These are phyloP conservation scores for Scheffersomyces amazonensis DNA, from an alignment of 805 yeast genomes.

Conservation along the genomic window DNA sequence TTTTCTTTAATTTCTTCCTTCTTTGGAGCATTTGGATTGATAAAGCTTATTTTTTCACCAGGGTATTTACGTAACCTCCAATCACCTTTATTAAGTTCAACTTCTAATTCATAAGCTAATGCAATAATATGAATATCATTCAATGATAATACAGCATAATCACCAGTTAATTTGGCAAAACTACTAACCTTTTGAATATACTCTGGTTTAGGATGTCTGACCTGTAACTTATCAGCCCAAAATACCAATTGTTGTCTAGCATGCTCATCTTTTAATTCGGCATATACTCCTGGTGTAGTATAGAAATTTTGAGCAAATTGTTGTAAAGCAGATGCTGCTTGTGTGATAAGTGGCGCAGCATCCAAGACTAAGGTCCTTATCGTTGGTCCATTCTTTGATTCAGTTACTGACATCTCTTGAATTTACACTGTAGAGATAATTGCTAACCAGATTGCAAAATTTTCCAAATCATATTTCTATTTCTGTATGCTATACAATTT, in stretches of 20 bases:
- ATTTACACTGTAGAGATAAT: too few species aligned
- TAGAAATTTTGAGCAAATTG: slow-evolving; percentile 68
- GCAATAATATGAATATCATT: slow-evolving; percentile 95
- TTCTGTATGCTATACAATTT: too few species aligned
- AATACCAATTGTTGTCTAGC: slow-evolving; percentile 74
- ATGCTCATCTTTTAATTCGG: slow-evolving; percentile 82
- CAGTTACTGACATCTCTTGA: not conserved
- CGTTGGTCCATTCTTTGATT: slow-evolving; percentile 16
- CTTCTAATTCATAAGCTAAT: slow-evolving; percentile 81
- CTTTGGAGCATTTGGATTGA: slow-evolving; percentile 12
- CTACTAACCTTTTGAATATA: slow-evolving; percentile 63
- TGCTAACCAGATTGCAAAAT: too few species aligned
- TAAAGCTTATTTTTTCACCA: slow-evolving; percentile 48
- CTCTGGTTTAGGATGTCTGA: slow-evolving; percentile 74
- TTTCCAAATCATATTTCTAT: too few species aligned
- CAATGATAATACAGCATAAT: slow-evolving; percentile 77
- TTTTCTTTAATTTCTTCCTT: slow-evolving; percentile 12
- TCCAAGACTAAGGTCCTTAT: slow-evolving; percentile 73
- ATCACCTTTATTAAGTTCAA: slow-evolving; percentile 65
- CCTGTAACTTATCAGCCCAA: slow-evolving; percentile 71
- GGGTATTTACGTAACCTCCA: slow-evolving; percentile 71
- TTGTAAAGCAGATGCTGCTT: slow-evolving; percentile 69
- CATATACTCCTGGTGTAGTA: slow-evolving; percentile 89
- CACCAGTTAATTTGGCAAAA: slow-evolving; percentile 90
- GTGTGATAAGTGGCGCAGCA: slow-evolving; percentile 93